Base-by-base conservation (phyloP, 225 moss, liverwort and hornwort genomes). In the Antitrichia curtipendula region DNA sequence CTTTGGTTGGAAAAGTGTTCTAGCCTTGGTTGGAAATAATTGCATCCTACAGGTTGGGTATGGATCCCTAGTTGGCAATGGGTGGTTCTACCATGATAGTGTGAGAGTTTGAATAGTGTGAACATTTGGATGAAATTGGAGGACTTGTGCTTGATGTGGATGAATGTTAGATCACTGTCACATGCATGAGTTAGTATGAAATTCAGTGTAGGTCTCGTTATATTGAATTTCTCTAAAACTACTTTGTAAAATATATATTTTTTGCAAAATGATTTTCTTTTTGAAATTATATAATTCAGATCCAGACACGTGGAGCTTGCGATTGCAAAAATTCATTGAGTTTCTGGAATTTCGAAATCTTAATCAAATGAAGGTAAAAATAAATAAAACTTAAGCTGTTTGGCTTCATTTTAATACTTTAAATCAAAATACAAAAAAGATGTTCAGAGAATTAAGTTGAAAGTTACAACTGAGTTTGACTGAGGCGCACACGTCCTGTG, bases 221-320 rank as follows among this genome's bases (percentile, higher is more conserved):
- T 13, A 13, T 53, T 36, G 53, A 53, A 23, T 53, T 23, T 9
- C 2, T 8, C 25, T 9, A 36, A 9, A 6, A 53, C 12, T 32
- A 12, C 2, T 76, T 13, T 15, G 0, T 36, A 15, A 23, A 0
- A 19, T 36, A 9, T 6, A 6, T 31, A n/a, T 13, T 7, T 3
- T 29, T 52, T 34, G 13, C 14, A 13, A 5, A 22, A 75, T 75
- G 4, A 29, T 3, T 20, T 9, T 23, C n/a, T n/a, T 23, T 38
- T 24, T 19, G 0, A 18, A 32, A 52, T 4, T 22, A 9, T 15
- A 13, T 24, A 25, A n/a, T 24, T 54, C 6, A 16, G 6, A n/a
- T n/a, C n/a, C 3, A 6, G 0, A 54, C 9, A 22, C 2, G 34
- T 9, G 6, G 16, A 16, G 16, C 6, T 54, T 54, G 54, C 24